A percentile compares a stretch with the other conserved stretches of the same genome.
These are phyloP conservation scores for Ophiosphaerella korrae DNA, from an alignment of 2,329 filamentous ascomycete genomes.

Conservation along the genomic window DNA sequence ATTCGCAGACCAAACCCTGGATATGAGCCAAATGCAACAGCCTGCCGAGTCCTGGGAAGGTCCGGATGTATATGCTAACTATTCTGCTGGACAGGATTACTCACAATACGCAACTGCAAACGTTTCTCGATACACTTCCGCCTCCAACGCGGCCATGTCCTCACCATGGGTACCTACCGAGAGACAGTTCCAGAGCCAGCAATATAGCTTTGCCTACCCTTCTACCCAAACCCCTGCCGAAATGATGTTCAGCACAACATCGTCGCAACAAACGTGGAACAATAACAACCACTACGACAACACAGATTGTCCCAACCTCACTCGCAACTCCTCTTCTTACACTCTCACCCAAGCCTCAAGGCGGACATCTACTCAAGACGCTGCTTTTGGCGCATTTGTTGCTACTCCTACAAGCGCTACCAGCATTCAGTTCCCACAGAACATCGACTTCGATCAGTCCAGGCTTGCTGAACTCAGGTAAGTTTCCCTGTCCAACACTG, in stretches of 20 bases:
- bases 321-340: slow-evolving; percentile 38
- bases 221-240: slow-evolving; percentile 23
- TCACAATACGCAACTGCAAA: slow-evolving; percentile 34
- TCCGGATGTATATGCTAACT: slow-evolving; percentile 46
- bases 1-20: slow-evolving; percentile 37
- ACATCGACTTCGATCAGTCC: slow-evolving; percentile 30
- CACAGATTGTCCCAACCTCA: slow-evolving; percentile 23
- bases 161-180: slow-evolving; percentile 34
- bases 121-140: slow-evolving; percentile 27
- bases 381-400: slow-evolving; percentile 32
- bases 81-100: slow-evolving; percentile 44
- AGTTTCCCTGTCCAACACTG: neutral
- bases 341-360: slow-evolving; percentile 25
- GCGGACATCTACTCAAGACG: slow-evolving; percentile 31
- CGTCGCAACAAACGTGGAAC: slow-evolving; percentile 29
- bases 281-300: slow-evolving; percentile 25
- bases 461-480: slow-evolving; percentile 27
- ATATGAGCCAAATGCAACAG: slow-evolving; percentile 43
- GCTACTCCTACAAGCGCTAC: slow-evolving; percentile 40
- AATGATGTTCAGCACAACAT: slow-evolving; percentile 27
- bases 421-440: slow-evolving; percentile 29
- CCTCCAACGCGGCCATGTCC: slow-evolving; percentile 22
- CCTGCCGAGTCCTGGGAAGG: slow-evolving; percentile 38
- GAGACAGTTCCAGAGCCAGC: slow-evolving; percentile 29
- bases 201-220: slow-evolving; percentile 36